Base-by-base conservation (phyloP, 176 grass and related monocot species). In the Bothriochloa decipiens region DNA sequence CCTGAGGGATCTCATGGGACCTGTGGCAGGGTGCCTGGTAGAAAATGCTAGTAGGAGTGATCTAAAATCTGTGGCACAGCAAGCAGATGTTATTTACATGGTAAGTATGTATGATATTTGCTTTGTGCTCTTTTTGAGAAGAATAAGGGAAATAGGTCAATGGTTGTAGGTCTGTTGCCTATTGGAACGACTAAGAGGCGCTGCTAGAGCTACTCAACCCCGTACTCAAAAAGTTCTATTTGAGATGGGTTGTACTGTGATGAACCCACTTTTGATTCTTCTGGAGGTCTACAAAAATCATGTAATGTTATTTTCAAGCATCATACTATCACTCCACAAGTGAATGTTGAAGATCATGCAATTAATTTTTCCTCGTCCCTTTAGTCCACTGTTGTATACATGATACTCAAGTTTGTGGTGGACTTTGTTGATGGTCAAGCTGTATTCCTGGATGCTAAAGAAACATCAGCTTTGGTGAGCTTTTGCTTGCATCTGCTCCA, bases 331-430 rank as follows among this genome's bases (percentile, higher is more conserved):
- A 10, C 26, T 77, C 3, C 36, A 77, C 27, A 81, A 64, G 67
- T 53, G 46, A 86, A 83, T 23, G 60, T 52, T 70, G 58, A 65
- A 62, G 29, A 86, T 86, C 32, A 88, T 79, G 77, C 18, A 23
- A 69, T 75, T n/a, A 68, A 65, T 4, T 75, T 27, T 79, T 32
- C 35, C 33, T 35, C 77, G 1, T 68, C 76, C 65, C 60, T 93
- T 88, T 79, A 98, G 96, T 88, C 96, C 75, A 82, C 85, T 89
- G 93, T 98, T 35, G 77, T 98, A 65, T 94, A 95, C 81, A 90
- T 98, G 87, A 89, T 98, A 95, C 93, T 98, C 46, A 98, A 95
- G 78, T 98, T 98, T 84, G 89, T 95, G 39, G 93, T 98, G 90
- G 93, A 98, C 80, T 98, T 95, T 77, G 93, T 98, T 41, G 96